phyloP scores from a whole-genome alignment of 257 asterid species.

The Solanum habrochaites region DNA sequence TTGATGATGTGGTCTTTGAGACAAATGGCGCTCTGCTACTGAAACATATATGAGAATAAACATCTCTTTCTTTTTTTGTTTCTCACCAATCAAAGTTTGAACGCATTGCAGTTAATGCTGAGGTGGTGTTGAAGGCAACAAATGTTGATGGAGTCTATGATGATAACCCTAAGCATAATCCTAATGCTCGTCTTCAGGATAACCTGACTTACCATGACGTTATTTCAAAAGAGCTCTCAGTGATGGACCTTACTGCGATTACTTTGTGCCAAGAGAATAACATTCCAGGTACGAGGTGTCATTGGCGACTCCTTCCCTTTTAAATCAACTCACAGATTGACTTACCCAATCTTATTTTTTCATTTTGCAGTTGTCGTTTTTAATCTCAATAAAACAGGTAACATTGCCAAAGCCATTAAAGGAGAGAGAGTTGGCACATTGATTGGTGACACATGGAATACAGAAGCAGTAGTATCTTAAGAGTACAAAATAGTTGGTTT shows the following conservation, averaged over 20 bases:
- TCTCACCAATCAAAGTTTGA: not conserved
- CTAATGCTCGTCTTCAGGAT: conserved; percentile 66
- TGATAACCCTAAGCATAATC: conserved; percentile 60
- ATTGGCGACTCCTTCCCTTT: not conserved
- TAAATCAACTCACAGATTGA: not conserved
- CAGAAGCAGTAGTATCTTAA: conserved; percentile 22
- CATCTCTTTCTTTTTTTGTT: not conserved
- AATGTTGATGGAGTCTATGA: conserved; percentile 92
- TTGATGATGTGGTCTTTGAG: not conserved
- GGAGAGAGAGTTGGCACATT: conserved; percentile 80
- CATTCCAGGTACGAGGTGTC: conserved; percentile 54
- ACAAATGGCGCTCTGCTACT: not conserved
- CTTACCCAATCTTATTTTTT: not conserved
- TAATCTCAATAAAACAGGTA: conserved; percentile 72
- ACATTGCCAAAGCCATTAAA: conserved; percentile 68
- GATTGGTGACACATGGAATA: conserved; percentile 42
- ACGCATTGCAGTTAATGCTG: conserved; percentile 61
- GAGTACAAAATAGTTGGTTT: not conserved
- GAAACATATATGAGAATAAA: not conserved
- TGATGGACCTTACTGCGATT: conserved; percentile 95
- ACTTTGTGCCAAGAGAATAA: conserved; percentile 96
- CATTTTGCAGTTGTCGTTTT: conserved; percentile 71
- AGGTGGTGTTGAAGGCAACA: conserved; percentile 95
- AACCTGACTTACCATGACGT: conserved; percentile 73
- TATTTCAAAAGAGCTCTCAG: conserved; percentile 72